These are phyloP conservation scores for Yamadazyma spencermartinsiae DNA, from an alignment of 1,139 yeast genomes.

Conservation along the genomic window DNA sequence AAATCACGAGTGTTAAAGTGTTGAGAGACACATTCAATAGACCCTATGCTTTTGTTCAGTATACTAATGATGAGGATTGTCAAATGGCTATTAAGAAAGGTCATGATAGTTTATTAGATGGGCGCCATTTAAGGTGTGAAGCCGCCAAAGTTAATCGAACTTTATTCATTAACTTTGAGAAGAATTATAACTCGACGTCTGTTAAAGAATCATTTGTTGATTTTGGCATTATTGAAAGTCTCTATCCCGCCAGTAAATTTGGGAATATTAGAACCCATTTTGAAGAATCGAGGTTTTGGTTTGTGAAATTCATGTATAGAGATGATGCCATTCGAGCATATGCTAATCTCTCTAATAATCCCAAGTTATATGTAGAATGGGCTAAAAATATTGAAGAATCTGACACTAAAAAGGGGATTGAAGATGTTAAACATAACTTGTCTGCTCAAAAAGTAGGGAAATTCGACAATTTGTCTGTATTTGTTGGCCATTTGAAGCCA, in stretches of 20 bases:
- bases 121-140: slow-evolving; percentile 81
- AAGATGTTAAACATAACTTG: slow-evolving; percentile 21
- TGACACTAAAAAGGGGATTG: slow-evolving; percentile 20
- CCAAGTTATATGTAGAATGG: slow-evolving; percentile 70
- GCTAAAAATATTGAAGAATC: slow-evolving; percentile 67
- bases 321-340: slow-evolving; percentile 91
- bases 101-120: slow-evolving; percentile 68
- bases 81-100: slow-evolving; percentile 65
- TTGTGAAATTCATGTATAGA: slow-evolving; percentile 76
- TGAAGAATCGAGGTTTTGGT: slow-evolving; percentile 56
- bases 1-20: slow-evolving; percentile 74
- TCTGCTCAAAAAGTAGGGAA: slow-evolving; percentile 13
- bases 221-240: slow-evolving; percentile 76
- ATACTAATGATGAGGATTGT: slow-evolving; percentile 70
- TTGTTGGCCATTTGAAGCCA: slow-evolving; percentile 69
- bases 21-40: slow-evolving; percentile 78
- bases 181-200: slow-evolving; percentile 23
- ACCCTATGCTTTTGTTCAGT: slow-evolving; percentile 95
- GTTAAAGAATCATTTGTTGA: slow-evolving; percentile 41
- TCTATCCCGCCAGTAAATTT: slow-evolving; percentile 50
- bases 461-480: slow-evolving; percentile 72
- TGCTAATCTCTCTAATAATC: slow-evolving; percentile 61
- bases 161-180: slow-evolving; percentile 50
- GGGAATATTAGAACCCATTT: slow-evolving; percentile 25
- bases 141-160: slow-evolving; percentile 91